Evolutionary conservation across 352 stramenopile species (phyloP).

Genomic region (Salisapilia sapeloensis): DNA sequence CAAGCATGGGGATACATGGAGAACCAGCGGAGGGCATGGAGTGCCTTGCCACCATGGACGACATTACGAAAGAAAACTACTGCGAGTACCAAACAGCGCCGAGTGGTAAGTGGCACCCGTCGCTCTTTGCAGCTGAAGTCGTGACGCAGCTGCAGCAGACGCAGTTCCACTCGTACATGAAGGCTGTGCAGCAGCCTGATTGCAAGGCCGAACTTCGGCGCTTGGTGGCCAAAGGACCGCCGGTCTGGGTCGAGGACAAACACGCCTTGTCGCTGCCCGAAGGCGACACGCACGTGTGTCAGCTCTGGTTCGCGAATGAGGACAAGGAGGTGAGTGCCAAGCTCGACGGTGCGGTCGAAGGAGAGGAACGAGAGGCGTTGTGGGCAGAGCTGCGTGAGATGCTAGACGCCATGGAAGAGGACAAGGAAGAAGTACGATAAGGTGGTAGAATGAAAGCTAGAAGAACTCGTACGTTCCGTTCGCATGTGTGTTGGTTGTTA

Average conservation of each 20-base stretch:
- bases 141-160: constrained; percentile 71
- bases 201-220: constrained; percentile 89
- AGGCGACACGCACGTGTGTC: constrained; percentile 78
- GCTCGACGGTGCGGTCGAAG: constrained; percentile 78
- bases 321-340: constrained; percentile 72
- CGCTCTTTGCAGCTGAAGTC: constrained; percentile 52
- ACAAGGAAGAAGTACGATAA: constrained; percentile 56
- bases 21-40: constrained; percentile 75
- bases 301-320: constrained; percentile 83
- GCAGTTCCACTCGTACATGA: constrained; percentile 88
- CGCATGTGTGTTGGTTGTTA: too few species aligned
- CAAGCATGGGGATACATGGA: constrained; percentile 31
- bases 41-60: constrained; percentile 90
- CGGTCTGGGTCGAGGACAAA: constrained; percentile 87
- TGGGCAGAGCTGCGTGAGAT: constrained; percentile 57
- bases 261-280: constrained; percentile 78
- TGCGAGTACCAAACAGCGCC: constrained; percentile 87
- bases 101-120: constrained; percentile 78
- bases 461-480: too few species aligned
- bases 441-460: too few species aligned
- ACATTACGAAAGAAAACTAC: constrained; percentile 88
- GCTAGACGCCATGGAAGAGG: constrained; percentile 61
- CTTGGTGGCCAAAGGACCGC: constrained; percentile 80
- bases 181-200: constrained; percentile 85
- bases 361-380: constrained; percentile 56